phyloP scores from a whole-genome alignment of 2,329 filamentous ascomycete genomes.

The Verruconis gallopava region DNA sequence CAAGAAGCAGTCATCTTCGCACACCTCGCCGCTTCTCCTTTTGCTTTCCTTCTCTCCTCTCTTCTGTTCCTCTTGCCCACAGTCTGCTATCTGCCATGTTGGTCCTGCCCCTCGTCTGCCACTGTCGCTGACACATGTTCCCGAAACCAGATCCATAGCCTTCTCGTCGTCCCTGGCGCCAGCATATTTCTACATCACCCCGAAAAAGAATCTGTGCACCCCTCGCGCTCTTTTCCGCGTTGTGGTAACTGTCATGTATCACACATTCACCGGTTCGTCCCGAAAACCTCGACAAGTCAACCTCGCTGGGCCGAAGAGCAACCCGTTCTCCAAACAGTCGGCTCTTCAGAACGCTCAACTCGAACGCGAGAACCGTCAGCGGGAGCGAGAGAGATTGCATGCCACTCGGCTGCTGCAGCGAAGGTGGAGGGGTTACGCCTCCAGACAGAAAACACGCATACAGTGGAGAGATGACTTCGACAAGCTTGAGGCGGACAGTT shows the following conservation, averaged over 20 bases:
- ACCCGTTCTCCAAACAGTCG: constrained; percentile 57
- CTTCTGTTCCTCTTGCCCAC: too few relatives aligned
- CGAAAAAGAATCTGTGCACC: not conserved
- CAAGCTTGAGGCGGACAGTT: constrained; percentile 19
- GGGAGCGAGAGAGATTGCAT: constrained; percentile 63
- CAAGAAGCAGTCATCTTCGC: too few relatives aligned
- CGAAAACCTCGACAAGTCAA: constrained; percentile 85
- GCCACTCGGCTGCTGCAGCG: constrained; percentile 65
- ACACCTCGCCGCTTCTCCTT: too few relatives aligned
- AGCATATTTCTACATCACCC: not conserved
- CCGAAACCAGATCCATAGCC: not conserved
- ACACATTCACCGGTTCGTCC: constrained; percentile 79
- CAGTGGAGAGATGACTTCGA: constrained; percentile 21
- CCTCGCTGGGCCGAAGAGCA: constrained; percentile 69
- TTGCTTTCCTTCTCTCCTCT: too few relatives aligned
- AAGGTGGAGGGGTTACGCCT: constrained; percentile 66
- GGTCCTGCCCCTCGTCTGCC: not conserved
- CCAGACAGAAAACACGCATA: constrained; percentile 50
- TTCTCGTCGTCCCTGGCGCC: not conserved
- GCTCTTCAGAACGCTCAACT: constrained; percentile 62
- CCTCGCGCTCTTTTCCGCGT: not conserved
- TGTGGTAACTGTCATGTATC: constrained; percentile 53
- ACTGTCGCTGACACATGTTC: not conserved
- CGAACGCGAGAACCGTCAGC: constrained; percentile 67
- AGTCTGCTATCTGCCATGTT: not conserved